phyloP scores from a whole-genome alignment of 2,329 filamentous ascomycete genomes.

The Cadophora malorum region DNA sequence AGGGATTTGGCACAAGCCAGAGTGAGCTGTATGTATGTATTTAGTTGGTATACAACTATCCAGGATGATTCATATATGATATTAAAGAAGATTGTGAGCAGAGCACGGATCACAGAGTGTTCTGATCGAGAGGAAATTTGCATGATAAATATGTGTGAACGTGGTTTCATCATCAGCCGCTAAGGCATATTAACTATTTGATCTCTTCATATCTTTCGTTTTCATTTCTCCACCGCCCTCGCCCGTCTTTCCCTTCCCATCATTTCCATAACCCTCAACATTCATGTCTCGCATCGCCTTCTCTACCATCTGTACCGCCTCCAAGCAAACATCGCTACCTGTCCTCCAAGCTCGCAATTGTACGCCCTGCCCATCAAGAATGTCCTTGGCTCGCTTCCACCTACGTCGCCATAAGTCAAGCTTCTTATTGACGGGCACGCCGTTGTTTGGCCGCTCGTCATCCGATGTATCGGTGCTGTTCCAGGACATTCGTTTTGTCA shows the following conservation, averaged over 20 bases:
- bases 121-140: neutral
- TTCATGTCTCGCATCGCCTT: conserved; percentile 56
- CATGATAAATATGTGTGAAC: neutral
- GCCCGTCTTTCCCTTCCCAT: conserved; percentile 41
- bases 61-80: too few species aligned
- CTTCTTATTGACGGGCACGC: conserved; percentile 63
- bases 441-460: conserved; percentile 39
- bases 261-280: conserved; percentile 43
- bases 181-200: conserved; percentile 13
- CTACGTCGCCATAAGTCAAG: conserved; percentile 75
- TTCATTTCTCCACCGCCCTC: conserved; percentile 44
- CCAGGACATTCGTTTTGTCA: conserved; percentile 36
- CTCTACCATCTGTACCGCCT: conserved; percentile 69
- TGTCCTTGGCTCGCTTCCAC: conserved; percentile 67
- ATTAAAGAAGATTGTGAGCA: too few species aligned
- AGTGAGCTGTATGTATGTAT: too few species aligned
- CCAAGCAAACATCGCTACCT: conserved; percentile 71
- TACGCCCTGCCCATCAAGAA: conserved; percentile 69
- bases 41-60: too few species aligned
- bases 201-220: conserved; percentile 44
- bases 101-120: too few species aligned
- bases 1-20: neutral
- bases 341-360: conserved; percentile 75
- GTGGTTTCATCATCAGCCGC: neutral
- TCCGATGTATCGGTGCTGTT: conserved; percentile 39